phyloP scores from a whole-genome alignment of 2,329 filamentous ascomycete species.

The Huntiella abstrusa region DNA sequence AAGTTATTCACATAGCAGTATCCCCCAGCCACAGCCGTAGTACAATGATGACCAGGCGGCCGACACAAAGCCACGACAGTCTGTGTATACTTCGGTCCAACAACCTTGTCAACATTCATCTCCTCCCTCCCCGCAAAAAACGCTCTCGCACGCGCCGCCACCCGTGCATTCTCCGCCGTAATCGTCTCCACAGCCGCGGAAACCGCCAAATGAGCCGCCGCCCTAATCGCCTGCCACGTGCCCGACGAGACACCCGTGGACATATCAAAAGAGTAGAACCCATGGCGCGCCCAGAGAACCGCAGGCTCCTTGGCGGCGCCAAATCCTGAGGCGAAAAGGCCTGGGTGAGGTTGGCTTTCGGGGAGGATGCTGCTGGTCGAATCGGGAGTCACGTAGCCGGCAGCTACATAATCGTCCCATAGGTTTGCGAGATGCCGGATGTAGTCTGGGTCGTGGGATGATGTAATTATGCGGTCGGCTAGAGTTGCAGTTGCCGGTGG shows the following conservation, averaged over 20 bases:
- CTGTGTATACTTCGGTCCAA: background rate
- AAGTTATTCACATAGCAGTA: conserved; percentile 17
- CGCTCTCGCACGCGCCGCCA: conserved; percentile 1
- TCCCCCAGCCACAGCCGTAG: conserved; percentile 14
- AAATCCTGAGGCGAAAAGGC: conserved; percentile 3
- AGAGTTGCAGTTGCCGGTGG: conserved; percentile 2
- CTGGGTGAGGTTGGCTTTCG: conserved; percentile 14
- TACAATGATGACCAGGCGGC: conserved; percentile 16
- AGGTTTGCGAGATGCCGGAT: conserved; percentile 12
- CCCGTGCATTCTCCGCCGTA: conserved; percentile 2
- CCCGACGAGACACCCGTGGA: conserved; percentile 13
- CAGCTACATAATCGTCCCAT: conserved; percentile 10
- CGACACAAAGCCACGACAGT: conserved; percentile 14
- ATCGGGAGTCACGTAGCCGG: conserved; percentile 11
- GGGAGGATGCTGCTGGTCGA: conserved; percentile 13
- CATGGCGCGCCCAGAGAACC: conserved; percentile 13
- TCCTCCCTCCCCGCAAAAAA: background rate
- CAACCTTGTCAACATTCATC: background rate
- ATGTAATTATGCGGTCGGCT: conserved; percentile 5
- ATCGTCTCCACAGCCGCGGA: conserved; percentile 9
- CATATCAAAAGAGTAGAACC: conserved; percentile 16
- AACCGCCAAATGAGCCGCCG: conserved; percentile 14
- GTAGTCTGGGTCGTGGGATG: conserved; percentile 13
- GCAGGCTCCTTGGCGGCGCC: background rate
- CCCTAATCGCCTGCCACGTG: conserved; percentile 13